These are phyloP conservation scores for Rosa hybrid DNA, from an alignment of 331 rosid genomes.

Conservation along the genomic window DNA sequence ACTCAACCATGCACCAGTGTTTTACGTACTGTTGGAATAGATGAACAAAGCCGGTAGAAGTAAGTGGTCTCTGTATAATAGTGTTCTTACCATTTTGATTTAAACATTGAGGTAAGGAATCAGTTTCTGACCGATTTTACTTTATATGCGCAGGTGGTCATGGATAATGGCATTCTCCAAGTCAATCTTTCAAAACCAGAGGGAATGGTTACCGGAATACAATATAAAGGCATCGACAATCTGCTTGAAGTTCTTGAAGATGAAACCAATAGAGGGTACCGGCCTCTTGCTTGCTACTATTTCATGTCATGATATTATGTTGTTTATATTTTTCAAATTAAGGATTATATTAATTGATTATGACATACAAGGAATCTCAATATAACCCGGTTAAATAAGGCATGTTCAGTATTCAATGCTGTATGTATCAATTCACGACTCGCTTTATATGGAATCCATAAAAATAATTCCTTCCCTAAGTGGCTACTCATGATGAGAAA, in stretches of 20 bases:
- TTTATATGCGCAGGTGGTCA: slow-evolving; percentile 32
- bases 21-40: neutral
- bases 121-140: slow-evolving; percentile 12
- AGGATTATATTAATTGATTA: neutral
- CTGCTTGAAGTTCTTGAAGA: slow-evolving; percentile 34
- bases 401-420: neutral
- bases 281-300: neutral
- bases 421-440: too few relatives aligned
- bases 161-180: slow-evolving; percentile 42
- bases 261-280: slow-evolving; percentile 40
- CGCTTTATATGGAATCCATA: too few relatives aligned
- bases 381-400: neutral
- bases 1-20: neutral
- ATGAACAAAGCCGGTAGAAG: neutral
- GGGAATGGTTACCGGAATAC: slow-evolving; percentile 42
- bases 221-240: slow-evolving; percentile 37
- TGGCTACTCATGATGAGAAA: neutral
- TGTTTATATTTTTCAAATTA: neutral
- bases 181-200: slow-evolving; percentile 42
- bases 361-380: neutral
- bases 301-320: neutral
- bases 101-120: neutral
- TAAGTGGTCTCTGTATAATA: neutral
- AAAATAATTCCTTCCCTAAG: neutral
- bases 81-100: neutral